phyloP scores from a whole-genome alignment of 1,139 yeast species.

The Suhomyces terraborum region DNA sequence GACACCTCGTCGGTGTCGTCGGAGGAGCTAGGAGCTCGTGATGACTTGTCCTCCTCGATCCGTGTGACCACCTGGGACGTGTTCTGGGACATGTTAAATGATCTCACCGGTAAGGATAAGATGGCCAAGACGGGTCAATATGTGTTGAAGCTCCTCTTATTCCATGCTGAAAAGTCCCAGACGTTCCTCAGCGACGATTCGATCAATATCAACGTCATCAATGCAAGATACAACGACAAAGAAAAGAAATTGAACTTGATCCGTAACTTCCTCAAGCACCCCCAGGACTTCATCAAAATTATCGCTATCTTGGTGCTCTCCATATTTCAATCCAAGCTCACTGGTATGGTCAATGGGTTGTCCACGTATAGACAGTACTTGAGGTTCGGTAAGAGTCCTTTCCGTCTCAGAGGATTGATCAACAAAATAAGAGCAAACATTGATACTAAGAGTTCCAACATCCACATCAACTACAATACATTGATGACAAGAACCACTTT shows the following conservation, averaged over 20 bases:
- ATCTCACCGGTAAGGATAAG: conserved; percentile 69
- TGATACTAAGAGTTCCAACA: conserved; percentile 10
- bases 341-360: conserved; percentile 52
- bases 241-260: conserved; percentile 38
- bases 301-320: conserved; percentile 35
- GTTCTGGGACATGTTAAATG: conserved; percentile 53
- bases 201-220: conserved; percentile 34
- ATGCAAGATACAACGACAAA: conserved; percentile 35
- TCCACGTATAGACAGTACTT: conserved; percentile 66
- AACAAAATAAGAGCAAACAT: conserved; percentile 23
- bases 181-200: conserved; percentile 36
- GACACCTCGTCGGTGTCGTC: conserved; percentile 13
- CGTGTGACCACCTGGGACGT: conserved; percentile 35
- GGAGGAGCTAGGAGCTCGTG: not conserved
- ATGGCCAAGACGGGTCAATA: conserved; percentile 66
- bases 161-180: conserved; percentile 49
- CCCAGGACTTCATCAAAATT: conserved; percentile 42
- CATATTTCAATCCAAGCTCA: conserved; percentile 39
- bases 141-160: conserved; percentile 52
- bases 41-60: not conserved
- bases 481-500: conserved; percentile 19
- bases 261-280: conserved; percentile 43
- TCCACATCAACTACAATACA: conserved; percentile 14
- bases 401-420: conserved; percentile 43
- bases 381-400: conserved; percentile 73